Evolutionary conservation across 306 rosid species (phyloP), one percentile per base, ranked within the genome.

Genomic region (Castanea mollissima): DNA sequence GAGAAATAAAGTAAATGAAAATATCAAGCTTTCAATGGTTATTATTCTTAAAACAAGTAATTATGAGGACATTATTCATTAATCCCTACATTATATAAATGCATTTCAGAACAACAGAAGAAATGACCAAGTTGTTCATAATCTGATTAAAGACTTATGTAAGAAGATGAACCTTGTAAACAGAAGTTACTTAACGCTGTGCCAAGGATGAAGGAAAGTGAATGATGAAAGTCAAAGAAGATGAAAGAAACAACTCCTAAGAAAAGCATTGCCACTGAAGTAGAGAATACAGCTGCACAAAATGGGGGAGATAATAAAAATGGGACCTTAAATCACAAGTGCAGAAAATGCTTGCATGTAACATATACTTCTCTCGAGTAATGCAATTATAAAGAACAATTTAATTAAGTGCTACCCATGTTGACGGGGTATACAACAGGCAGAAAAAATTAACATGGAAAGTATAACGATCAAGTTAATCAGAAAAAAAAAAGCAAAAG

Each of bases 231-330:
- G 58, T 93, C 90, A 91, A 92, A 92, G 72, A 94, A 91, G 67
- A 91, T 91, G 76, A 92, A 95, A 72, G 99, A 94, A 74, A 94
- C 92, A 75, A 92, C 74, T 32, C 97, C 99, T n/a, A 97, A 92
- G 77, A 94, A 97, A 79, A 92, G 87, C 97, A 94, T 94, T 54
- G 99, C 97, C 87, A 94, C 97, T 6, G 99, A 94, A 76, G 99
- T 91, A 67, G 99, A 67, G 99, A 94, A 82, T 94, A 94, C 59
- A 94, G 97, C 99, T 92, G 90, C 74, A 81, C 60, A 83, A 73
- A 49, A 71, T 78, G 64, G 71, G 68, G 70, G 73, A 79, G 71
- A 71, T 74, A 79, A 78, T 78, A 74, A 65, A 21, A 76, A 80
- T 23, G n/a, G 58, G 78, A 83, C 70, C 72, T 69, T 75, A 49